Base-by-base conservation (phyloP, 257 asterid genomes). In the Cruciata laevipes region DNA sequence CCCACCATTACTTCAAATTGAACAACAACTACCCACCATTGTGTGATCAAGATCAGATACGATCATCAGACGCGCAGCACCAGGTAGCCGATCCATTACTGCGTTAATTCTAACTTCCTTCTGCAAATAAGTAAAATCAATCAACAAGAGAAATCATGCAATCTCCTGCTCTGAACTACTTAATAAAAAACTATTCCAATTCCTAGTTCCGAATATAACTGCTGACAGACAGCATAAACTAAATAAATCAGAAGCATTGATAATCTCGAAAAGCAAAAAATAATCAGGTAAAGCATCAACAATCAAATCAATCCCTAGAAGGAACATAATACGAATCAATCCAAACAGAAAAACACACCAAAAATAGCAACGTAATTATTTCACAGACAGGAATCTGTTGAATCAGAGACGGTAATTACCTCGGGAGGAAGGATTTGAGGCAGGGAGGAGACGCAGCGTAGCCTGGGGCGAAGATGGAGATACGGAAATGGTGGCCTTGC, bases 11-110 rank as follows among this genome's bases (percentile, higher is more conserved):
- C 53, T 65, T 38, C 59, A 66, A 24, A 55, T 38, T 31, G 21
- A 63, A 62, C 33, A 62, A 66, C n/a, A 70, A 61, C 59, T 70
- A 64, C 87, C 70, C 72, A 94, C 99, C 99, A 94, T 94, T 27
- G 99, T 94, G 65, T 85, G 87, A 76, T 94, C 99, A 75, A 94
- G 96, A 88, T 94, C 97, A 1, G 99, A 94, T 69, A 94, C 97
- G 61, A 94, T 85, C 97, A 94, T 88, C 75, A 94, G 95, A 68
- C 77, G 84, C 21, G 99, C 93, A 75, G 85, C 74, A 68, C 77
- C 81, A 49, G 89, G 32, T 11, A 90, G 86, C 35, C 93, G 93
- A 74, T 88, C 87, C 96, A 94, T 90, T 69, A 74, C 68, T 66
- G 67, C 69, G 31, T 62, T 70, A 30, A 59, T 71, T 56, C 69